These are phyloP conservation scores for Juncus inflexus DNA, from an alignment of 176 grass and related monocot genomes.

Conservation along the genomic window DNA sequence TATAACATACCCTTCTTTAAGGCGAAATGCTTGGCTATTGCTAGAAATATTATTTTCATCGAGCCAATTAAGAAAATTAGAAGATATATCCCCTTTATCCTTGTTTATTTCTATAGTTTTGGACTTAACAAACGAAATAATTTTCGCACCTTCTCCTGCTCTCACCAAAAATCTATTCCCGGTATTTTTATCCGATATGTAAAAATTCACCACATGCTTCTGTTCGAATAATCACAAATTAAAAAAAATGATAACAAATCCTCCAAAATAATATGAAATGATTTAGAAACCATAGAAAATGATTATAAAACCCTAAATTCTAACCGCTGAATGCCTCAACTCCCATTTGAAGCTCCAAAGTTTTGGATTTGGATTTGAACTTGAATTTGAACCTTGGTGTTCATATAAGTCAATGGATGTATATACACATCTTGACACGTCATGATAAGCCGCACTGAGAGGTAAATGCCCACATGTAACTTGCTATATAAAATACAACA, in stretches of 20 bases:
- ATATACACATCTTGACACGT: constrained; percentile 63
- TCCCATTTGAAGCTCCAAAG: constrained; percentile 48
- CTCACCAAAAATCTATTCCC: constrained; percentile 77
- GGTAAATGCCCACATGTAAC: constrained; percentile 70
- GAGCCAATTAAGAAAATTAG: constrained; percentile 44
- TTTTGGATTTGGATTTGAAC: constrained; percentile 24
- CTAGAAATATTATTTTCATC: constrained; percentile 32
- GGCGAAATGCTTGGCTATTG: constrained; percentile 23
- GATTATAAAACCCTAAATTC: not conserved
- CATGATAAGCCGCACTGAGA: constrained; percentile 48
- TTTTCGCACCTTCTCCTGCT: constrained; percentile 45
- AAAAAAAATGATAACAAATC: not conserved
- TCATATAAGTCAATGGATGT: constrained; percentile 53
- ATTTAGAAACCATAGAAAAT: not conserved
- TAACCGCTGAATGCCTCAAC: constrained; percentile 48
- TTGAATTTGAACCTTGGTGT: constrained; percentile 33
- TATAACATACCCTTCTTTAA: constrained; percentile 64
- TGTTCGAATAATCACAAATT: constrained; percentile 24
- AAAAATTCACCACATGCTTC: constrained; percentile 57
- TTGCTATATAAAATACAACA: constrained; percentile 48
- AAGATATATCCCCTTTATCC: constrained; percentile 25
- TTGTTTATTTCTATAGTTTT: constrained; percentile 37
- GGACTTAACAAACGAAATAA: constrained; percentile 46
- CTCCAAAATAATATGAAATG: not conserved
- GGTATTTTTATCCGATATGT: constrained; percentile 65